Conservation (phyloP, 768 basidiomycete genomes). For the Leccinum aurantiacum region DNA sequence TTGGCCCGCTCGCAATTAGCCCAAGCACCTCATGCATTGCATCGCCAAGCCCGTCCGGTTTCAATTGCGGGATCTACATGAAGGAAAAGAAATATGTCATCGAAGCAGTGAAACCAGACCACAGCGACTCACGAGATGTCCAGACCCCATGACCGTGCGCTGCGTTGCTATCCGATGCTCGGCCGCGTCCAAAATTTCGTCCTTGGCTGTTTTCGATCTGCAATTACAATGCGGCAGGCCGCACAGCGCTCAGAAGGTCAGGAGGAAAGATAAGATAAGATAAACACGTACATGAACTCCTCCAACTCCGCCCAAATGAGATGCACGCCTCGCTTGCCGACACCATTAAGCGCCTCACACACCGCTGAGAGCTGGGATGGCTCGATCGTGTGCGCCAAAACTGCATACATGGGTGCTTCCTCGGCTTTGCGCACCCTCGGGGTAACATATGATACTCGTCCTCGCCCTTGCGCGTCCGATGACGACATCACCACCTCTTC, state of each 20-base stretch:
- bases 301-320: conserved; percentile 32
- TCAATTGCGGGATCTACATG: conserved; percentile 28
- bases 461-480: conserved; percentile 4
- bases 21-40: conserved; percentile 26
- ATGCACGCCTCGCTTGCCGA: conserved; percentile 21
- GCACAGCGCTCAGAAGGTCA: background rate
- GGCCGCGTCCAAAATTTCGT: conserved; percentile 31
- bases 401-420: conserved; percentile 27
- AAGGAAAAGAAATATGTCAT: background rate
- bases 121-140: conserved; percentile 27
- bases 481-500: conserved; percentile 18
- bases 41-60: conserved; percentile 30
- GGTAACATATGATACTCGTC: conserved; percentile 11
- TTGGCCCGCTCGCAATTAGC: conserved; percentile 5
- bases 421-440: conserved; percentile 31
- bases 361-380: conserved; percentile 22
- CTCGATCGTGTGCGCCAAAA: conserved; percentile 27
- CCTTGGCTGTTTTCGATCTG: conserved; percentile 28
- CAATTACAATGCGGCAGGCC: background rate
- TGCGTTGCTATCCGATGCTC: conserved; percentile 20
- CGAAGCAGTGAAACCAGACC: background rate
- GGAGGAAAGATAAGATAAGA: background rate
- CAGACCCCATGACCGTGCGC: conserved; percentile 26
- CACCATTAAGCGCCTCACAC: conserved; percentile 15
- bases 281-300: conserved; percentile 29